Conservation (phyloP, 106 monocot species). For the Dendrobium catenatum region DNA sequence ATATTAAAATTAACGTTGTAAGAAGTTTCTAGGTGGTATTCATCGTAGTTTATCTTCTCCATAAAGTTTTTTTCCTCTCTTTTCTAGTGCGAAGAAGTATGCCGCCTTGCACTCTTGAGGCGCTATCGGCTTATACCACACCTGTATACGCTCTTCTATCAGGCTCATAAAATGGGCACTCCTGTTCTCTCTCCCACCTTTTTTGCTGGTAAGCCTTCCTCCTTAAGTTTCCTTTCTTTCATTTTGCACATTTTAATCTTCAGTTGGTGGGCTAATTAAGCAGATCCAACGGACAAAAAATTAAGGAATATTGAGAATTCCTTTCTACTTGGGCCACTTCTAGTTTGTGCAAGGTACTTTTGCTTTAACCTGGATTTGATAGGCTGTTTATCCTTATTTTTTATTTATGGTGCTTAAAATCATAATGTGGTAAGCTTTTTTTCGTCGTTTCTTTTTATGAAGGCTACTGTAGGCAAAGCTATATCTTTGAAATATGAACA, state of each 20-base stretch:
- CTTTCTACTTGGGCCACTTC: slow-evolving; percentile 72
- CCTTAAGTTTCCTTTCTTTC: slow-evolving; percentile 2
- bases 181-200: slow-evolving; percentile 60
- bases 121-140: slow-evolving; percentile 75
- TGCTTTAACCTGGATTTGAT: not conserved
- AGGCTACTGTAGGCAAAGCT: not conserved
- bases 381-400: not conserved
- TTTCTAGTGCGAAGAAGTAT: slow-evolving; percentile 93
- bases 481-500: not conserved
- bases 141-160: slow-evolving; percentile 85
- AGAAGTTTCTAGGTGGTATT: not conserved
- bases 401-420: slow-evolving; percentile 2
- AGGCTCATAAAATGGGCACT: slow-evolving; percentile 72
- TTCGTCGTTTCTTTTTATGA: not conserved
- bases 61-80: not conserved
- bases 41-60: not conserved
- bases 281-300: slow-evolving; percentile 65
- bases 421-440: not conserved
- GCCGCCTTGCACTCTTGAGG: slow-evolving; percentile 74
- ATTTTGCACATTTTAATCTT: slow-evolving; percentile 5
- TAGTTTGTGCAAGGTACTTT: slow-evolving; percentile 76
- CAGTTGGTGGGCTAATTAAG: slow-evolving; percentile 10
- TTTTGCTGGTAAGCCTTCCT: slow-evolving; percentile 35
- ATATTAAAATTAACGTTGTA: not conserved
- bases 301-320: slow-evolving; percentile 77